A percentile compares a stretch with the other conserved stretches of the same genome.
phyloP scores from a whole-genome alignment of 257 asterid species.

The Nicotiana undulata region DNA sequence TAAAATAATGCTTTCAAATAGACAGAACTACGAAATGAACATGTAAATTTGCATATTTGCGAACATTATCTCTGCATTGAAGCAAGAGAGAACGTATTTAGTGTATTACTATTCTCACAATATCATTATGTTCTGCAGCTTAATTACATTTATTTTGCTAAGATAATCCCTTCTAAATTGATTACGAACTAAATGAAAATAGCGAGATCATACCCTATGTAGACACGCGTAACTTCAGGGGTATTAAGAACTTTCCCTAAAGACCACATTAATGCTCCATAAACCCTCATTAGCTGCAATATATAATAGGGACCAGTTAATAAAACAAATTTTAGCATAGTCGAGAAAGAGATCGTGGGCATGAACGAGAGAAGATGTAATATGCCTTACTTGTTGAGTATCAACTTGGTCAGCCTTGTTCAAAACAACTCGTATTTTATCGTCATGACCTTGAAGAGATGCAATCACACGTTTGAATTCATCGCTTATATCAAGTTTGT shows the following conservation, averaged over 20 bases:
- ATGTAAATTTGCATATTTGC: background rate
- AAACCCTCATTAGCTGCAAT: slow-evolving; percentile 90
- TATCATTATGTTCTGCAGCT: background rate
- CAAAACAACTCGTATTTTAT: slow-evolving; percentile 85
- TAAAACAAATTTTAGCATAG: background rate
- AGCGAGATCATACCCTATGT: slow-evolving; percentile 60
- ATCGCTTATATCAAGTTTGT: slow-evolving; percentile 70
- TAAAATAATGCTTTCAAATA: background rate
- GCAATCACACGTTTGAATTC: slow-evolving; percentile 90
- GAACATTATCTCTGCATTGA: background rate
- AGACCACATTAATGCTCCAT: slow-evolving; percentile 99
- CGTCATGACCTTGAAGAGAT: slow-evolving; percentile 91
- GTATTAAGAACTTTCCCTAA: slow-evolving; percentile 92
- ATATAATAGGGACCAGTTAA: background rate
- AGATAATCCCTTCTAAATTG: background rate
- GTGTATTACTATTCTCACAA: background rate
- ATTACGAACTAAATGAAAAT: background rate
- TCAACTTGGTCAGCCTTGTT: slow-evolving; percentile 66
- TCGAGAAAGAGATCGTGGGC: background rate
- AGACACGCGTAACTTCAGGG: slow-evolving; percentile 91
- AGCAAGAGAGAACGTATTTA: background rate
- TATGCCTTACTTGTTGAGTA: slow-evolving; percentile 37
- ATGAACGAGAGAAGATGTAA: background rate
- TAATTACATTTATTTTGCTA: background rate
- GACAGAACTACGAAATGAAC: background rate